phyloP scores from a whole-genome alignment of 306 rosid genomes.

The Datisca glomerata region DNA sequence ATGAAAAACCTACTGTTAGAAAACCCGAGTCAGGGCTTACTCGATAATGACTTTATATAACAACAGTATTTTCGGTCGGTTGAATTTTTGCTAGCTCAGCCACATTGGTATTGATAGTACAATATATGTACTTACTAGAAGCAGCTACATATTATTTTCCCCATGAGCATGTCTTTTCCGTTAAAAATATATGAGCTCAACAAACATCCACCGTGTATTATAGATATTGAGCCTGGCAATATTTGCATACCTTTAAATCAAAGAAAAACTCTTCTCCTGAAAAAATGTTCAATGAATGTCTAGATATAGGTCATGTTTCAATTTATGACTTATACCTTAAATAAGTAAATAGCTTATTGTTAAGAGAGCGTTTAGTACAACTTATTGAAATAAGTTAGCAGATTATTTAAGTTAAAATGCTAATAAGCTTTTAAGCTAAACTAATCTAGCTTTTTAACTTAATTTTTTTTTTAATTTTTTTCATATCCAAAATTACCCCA shows the following conservation, averaged over 20 bases:
- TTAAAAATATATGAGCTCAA: slow-evolving; percentile 58
- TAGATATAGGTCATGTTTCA: too few species aligned
- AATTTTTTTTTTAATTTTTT: too few species aligned
- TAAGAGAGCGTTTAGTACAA: too few species aligned
- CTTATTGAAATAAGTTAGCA: too few species aligned
- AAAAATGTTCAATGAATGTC: too few species aligned
- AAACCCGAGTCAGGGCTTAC: slow-evolving; percentile 23
- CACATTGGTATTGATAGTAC: slow-evolving; percentile 44
- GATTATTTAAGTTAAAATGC: too few species aligned
- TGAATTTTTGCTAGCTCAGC: slow-evolving; percentile 70
- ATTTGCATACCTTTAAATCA: slow-evolving; percentile 64
- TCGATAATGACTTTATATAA: slow-evolving; percentile 46
- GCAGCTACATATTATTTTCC: too few species aligned
- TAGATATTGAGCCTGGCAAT: slow-evolving; percentile 54
- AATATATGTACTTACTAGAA: slow-evolving; percentile 56
- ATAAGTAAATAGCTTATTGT: too few species aligned
- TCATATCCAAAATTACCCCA: too few species aligned
- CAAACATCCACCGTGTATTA: slow-evolving; percentile 61
- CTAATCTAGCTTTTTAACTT: too few species aligned
- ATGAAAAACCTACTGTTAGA: background rate
- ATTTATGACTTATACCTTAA: too few species aligned
- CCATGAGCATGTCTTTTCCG: slow-evolving; percentile 70
- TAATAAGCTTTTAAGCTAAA: too few species aligned
- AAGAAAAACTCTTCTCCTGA: slow-evolving; percentile 56
- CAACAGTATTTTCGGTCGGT: slow-evolving; percentile 42